Percentiles rank a stretch among this genome's conserved stretches.
Evolutionary conservation across 768 basidiomycete genomes (phyloP).

Genomic region (Calocybe indica): DNA sequence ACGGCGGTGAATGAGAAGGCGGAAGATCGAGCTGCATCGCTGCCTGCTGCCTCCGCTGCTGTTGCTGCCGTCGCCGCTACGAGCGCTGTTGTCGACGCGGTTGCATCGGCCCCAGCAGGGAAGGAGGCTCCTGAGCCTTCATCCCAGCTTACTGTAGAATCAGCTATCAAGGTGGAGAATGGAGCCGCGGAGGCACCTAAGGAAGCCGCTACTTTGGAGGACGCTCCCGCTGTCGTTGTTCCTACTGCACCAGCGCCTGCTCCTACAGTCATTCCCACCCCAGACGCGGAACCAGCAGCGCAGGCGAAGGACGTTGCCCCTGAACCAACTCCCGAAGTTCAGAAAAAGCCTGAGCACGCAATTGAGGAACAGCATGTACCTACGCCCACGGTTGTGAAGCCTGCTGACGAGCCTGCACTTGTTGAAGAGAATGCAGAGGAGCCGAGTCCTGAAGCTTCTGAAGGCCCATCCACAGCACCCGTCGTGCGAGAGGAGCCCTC

Average conservation of each 20-base stretch:
- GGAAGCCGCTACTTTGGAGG: constrained; percentile 6
- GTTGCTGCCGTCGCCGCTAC: constrained; percentile 16
- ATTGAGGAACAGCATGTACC: not conserved
- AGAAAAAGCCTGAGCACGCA: constrained; percentile 2
- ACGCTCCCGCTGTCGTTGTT: not conserved
- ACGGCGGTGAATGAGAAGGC: constrained; percentile 11
- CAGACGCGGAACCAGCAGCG: not conserved
- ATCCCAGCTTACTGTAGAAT: not conserved
- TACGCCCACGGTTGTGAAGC: not conserved
- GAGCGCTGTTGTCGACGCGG: constrained; percentile 13
- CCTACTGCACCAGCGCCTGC: not conserved
- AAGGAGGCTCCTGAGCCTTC: not conserved
- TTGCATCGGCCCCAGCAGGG: not conserved
- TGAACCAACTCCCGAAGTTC: constrained; percentile 3
- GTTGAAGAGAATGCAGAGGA: constrained; percentile 11
- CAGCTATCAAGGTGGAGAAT: not conserved
- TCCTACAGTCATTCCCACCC: not conserved
- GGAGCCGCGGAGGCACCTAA: constrained; percentile 3
- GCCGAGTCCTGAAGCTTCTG: not conserved
- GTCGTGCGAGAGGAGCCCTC: not conserved
- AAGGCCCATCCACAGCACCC: not conserved
- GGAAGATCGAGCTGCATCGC: constrained; percentile 5
- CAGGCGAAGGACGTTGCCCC: constrained; percentile 5
- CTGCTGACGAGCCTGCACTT: constrained; percentile 7
- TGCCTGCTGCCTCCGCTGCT: constrained; percentile 10